These are phyloP conservation scores for Heliophila coronopifolia DNA, from an alignment of 441 rosid genomes.

Conservation along the genomic window DNA sequence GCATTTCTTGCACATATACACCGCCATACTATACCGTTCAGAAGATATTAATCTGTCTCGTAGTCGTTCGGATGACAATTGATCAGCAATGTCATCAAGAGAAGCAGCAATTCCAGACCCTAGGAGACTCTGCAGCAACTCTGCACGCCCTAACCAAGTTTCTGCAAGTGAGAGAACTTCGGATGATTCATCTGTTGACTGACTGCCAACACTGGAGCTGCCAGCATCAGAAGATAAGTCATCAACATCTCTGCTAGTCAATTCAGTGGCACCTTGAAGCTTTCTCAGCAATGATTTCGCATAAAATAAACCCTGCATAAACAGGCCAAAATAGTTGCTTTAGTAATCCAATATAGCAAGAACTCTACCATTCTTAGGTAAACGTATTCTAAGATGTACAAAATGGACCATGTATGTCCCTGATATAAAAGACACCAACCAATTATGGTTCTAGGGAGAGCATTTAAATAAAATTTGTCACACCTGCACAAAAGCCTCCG, in stretches of 20 bases:
- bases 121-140: slow-evolving; percentile 92
- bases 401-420: not conserved
- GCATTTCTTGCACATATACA: slow-evolving; percentile 94
- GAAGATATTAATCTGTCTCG: slow-evolving; percentile 85
- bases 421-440: slow-evolving; percentile 7
- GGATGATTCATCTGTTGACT: slow-evolving; percentile 72
- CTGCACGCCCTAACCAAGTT: slow-evolving; percentile 87
- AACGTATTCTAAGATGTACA: not conserved
- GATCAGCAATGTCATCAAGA: slow-evolving; percentile 90
- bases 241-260: slow-evolving; percentile 62
- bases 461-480: slow-evolving; percentile 1
- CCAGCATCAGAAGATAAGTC: slow-evolving; percentile 93
- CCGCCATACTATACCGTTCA: slow-evolving; percentile 98
- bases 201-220: slow-evolving; percentile 86
- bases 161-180: slow-evolving; percentile 68
- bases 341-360: slow-evolving; percentile 1
- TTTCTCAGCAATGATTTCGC: slow-evolving; percentile 79
- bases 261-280: slow-evolving; percentile 61
- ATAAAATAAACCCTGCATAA: slow-evolving; percentile 72
- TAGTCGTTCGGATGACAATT: slow-evolving; percentile 71
- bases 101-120: slow-evolving; percentile 98
- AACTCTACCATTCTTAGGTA: not conserved
- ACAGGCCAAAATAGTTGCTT: slow-evolving; percentile 20
- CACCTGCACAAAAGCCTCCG: slow-evolving; percentile 95
- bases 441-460: not conserved